Conservation (phyloP, 345 rosid genomes). For the Iberis pinnata region DNA sequence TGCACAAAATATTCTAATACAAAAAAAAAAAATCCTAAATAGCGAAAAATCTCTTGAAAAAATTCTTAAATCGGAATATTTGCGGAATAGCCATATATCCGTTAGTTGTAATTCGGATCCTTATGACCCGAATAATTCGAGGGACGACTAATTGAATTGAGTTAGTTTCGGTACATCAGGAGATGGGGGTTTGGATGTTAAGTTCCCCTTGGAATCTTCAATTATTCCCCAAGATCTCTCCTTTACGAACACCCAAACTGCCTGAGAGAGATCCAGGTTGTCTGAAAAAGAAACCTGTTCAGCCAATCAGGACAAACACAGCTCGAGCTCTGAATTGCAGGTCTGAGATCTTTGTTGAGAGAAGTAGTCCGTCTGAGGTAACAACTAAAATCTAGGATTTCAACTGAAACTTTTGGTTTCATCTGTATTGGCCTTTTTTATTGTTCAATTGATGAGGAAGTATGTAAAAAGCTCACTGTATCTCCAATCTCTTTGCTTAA, state of each 20-base stretch:
- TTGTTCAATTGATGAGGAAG: too few species aligned
- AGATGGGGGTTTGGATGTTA: conserved; percentile 46
- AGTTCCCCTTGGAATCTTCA: conserved; percentile 36
- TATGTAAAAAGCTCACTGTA: neutral
- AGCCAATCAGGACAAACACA: conserved; percentile 13
- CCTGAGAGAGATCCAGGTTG: conserved; percentile 22
- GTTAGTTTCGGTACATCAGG: too few species aligned
- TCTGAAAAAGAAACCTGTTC: conserved; percentile 19
- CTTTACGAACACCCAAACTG: conserved; percentile 20
- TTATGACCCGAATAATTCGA: too few species aligned
- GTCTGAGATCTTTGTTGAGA: conserved; percentile 47
- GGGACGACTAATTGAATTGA: too few species aligned
- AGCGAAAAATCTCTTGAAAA: too few species aligned
- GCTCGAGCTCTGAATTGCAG: conserved; percentile 32
- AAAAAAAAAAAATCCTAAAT: too few species aligned
- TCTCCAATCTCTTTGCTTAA: too few species aligned
- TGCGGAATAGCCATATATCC: too few species aligned
- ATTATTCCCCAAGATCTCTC: conserved; percentile 21
- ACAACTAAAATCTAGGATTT: too few species aligned
- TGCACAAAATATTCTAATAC: too few species aligned
- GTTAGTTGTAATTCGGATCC: too few species aligned
- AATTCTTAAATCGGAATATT: too few species aligned
- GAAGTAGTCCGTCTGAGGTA: conserved; percentile 82
- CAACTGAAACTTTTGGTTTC: conserved; percentile 9
- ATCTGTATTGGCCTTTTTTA: neutral